Evolutionary conservation across 352 stramenopile species (phyloP), one percentile per base, ranked within the genome.

Genomic region (Thraustochytrium striatum): DNA sequence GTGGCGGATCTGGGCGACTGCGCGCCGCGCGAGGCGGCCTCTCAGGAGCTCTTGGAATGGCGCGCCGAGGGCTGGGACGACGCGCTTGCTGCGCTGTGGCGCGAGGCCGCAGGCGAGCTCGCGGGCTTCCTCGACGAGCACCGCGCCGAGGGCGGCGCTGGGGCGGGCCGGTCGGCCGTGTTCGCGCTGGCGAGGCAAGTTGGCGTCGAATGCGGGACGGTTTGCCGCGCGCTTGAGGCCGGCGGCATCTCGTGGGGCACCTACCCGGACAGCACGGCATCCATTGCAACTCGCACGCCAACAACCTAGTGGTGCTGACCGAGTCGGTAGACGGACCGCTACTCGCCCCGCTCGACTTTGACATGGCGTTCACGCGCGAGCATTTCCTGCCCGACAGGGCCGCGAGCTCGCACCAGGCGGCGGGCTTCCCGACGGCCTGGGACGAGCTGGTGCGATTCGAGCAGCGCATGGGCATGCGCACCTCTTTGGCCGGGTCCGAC

Each of bases 401-500:
- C 2, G 65, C 65, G 3, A n/a, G 32, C 30, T 30, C 65, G 50
- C 65, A 75, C 41, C 65, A 75, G 65, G 61, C 16, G 16, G 47
- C 47, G 30, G 7, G 58, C 21, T 75, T 75, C 2, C 65, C 65
- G 16, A 30, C 30, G 0, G 52, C 61, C 1, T 75, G 65, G 65
- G 41, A 3, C n/a, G 50, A 75, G 21, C 65, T 75, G 13, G 39
- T 75, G 5, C 9, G 21, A 0, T 33, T 75, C 30, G 65, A 75
- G 39, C 65, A 75, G 36, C 52, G 65, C 68, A 75, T 75, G 65
- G 65, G 65, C 25, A 75, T 75, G 65, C 44, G 65, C 8, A 75
- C 65, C 5, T 75, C 65, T 2, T 43, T 75, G 7, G 65, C 65
- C 5, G 65, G 65, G 1, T 75, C 65, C 25, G 50, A 75, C 35